Conservation (phyloP, 768 basidiomycete species). For the Cystofilobasidium capitatum region DNA sequence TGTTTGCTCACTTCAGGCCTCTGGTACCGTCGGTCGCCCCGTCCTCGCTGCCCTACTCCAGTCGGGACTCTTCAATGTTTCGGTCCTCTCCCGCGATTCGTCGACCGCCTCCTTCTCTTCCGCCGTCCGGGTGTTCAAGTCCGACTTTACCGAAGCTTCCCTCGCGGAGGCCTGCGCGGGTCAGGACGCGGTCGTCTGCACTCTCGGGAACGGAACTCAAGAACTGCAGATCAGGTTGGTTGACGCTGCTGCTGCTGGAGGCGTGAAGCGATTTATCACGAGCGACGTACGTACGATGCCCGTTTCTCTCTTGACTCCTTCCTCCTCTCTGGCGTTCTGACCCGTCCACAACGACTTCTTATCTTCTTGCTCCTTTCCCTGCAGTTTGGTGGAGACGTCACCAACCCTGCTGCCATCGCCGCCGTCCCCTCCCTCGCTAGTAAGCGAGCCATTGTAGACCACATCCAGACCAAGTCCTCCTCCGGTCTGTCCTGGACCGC, state of each 20-base stretch:
- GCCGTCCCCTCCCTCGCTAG: no score
- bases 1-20: neutral
- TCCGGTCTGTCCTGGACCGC: no score
- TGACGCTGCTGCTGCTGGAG: neutral
- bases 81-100: neutral
- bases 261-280: conserved; percentile 1
- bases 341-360: no score
- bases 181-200: neutral
- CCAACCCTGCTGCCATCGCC: no score
- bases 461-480: no score
- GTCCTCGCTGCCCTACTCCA: neutral
- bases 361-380: no score
- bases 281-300: conserved; percentile 1
- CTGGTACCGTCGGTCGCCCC: neutral
- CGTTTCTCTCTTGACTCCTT: no score
- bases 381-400: no score
- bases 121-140: neutral
- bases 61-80: neutral
- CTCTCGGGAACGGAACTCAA: neutral
- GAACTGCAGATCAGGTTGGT: neutral
- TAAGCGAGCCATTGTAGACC: no score
- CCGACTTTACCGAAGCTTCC: neutral
- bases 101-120: neutral
- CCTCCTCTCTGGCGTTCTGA: no score
- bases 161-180: neutral